A percentile compares a stretch with the other conserved stretches of the same genome.
These are phyloP conservation scores for Nakaseomyces delphensis DNA, from an alignment of 1,139 yeast genomes.

Conservation along the genomic window DNA sequence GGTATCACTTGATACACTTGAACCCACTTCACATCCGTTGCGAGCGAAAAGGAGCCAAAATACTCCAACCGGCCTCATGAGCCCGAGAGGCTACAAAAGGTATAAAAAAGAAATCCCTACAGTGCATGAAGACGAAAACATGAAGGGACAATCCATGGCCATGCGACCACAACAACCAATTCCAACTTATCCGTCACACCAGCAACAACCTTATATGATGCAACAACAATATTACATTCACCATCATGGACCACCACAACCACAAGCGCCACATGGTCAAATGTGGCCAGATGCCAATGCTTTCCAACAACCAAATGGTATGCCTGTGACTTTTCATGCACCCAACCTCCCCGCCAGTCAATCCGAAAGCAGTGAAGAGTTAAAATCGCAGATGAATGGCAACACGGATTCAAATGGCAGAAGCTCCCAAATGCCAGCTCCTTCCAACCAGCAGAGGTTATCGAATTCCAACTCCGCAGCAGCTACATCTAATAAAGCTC, in stretches of 20 bases:
- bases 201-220: background rate
- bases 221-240: background rate
- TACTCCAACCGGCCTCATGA: constrained; percentile 12
- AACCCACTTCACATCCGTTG: background rate
- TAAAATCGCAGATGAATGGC: background rate
- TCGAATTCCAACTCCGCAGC: background rate
- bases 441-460: background rate
- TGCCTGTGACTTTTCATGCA: constrained; percentile 1
- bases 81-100: constrained; percentile 15
- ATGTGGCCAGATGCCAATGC: background rate
- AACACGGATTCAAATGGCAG: background rate
- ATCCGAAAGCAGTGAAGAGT: background rate
- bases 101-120: constrained; percentile 15
- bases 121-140: constrained; percentile 7
- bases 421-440: background rate
- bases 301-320: background rate
- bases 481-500: background rate
- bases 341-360: constrained; percentile 1
- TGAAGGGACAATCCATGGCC: background rate
- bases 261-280: background rate
- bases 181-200: background rate
- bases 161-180: background rate
- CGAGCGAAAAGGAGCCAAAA: constrained; percentile 14
- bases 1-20: background rate
- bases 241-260: background rate